phyloP scores from a whole-genome alignment of 1,284 basidiomycete species.

The Heterobasidion parviporum region DNA sequence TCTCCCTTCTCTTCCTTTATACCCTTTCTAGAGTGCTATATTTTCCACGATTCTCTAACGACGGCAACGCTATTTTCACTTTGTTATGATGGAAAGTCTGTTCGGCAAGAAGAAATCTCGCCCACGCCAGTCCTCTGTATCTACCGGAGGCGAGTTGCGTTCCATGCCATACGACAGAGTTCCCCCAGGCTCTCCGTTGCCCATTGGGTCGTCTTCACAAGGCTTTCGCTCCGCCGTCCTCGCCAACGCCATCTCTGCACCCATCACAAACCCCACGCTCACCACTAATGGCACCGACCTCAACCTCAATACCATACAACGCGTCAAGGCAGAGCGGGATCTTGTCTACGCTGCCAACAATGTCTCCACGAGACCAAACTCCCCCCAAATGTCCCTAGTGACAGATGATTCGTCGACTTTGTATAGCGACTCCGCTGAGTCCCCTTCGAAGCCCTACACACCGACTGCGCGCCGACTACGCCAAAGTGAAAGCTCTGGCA shows the following conservation, averaged over 20 bases:
- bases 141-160: constrained; percentile 31
- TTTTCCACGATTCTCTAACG: neutral
- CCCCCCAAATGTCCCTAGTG: constrained; percentile 41
- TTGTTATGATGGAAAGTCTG: constrained; percentile 38
- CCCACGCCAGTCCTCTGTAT: constrained; percentile 40
- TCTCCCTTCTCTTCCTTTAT: no score
- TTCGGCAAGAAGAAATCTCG: constrained; percentile 48
- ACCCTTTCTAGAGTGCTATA: neutral
- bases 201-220: constrained; percentile 49
- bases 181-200: constrained; percentile 49
- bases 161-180: constrained; percentile 71
- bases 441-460: constrained; percentile 7
- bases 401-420: constrained; percentile 51
- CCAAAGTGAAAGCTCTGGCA: constrained; percentile 43
- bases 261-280: constrained; percentile 70
- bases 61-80: neutral
- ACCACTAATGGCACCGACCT: constrained; percentile 62
- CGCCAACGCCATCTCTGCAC: constrained; percentile 52
- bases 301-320: constrained; percentile 45
- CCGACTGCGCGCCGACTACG: constrained; percentile 32
- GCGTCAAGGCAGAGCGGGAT: constrained; percentile 44
- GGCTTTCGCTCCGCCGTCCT: constrained; percentile 34
- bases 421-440: constrained; percentile 37
- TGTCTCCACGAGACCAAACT: constrained; percentile 28
- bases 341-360: constrained; percentile 28